Conservation (phyloP, 2,329 filamentous ascomycete species). For the Ceratocystis albifundus region DNA sequence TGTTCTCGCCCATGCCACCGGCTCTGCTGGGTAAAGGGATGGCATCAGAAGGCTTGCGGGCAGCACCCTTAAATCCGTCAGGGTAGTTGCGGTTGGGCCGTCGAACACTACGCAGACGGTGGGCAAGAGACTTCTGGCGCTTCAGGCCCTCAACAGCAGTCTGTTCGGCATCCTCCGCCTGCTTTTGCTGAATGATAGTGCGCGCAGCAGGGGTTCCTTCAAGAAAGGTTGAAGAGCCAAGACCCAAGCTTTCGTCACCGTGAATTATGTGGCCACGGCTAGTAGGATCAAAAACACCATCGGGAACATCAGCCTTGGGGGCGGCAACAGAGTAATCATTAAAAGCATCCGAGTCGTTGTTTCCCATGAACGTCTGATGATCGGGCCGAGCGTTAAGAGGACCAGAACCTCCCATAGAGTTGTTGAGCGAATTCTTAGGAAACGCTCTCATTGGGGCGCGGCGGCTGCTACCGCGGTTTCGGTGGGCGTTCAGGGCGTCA, state of each 20-base stretch:
- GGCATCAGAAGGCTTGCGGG: slow-evolving; percentile 34
- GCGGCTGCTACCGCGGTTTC: slow-evolving; percentile 72
- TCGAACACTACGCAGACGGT: slow-evolving; percentile 78
- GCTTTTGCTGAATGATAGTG: slow-evolving; percentile 62
- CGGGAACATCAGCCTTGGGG: slow-evolving; percentile 27
- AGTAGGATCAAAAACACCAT: slow-evolving; percentile 53
- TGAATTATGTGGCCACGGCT: slow-evolving; percentile 61
- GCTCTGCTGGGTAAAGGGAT: slow-evolving; percentile 21
- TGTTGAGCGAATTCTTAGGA: slow-evolving; percentile 84
- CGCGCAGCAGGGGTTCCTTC: slow-evolving; percentile 84
- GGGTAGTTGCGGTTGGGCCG: slow-evolving; percentile 31
- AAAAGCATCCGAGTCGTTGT: slow-evolving; percentile 71
- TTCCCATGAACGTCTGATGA: slow-evolving; percentile 76
- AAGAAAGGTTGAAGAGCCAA: slow-evolving; percentile 90
- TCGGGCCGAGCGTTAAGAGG: slow-evolving; percentile 73
- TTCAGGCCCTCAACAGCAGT: slow-evolving; percentile 49
- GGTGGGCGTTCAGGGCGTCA: slow-evolving; percentile 88
- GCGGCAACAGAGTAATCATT: slow-evolving; percentile 54
- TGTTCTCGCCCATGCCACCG: slow-evolving; percentile 20
- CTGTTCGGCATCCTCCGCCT: slow-evolving; percentile 56
- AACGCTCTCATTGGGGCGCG: slow-evolving; percentile 94
- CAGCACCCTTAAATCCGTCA: slow-evolving; percentile 36
- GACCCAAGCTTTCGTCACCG: slow-evolving; percentile 67
- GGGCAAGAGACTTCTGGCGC: slow-evolving; percentile 89
- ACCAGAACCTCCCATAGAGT: slow-evolving; percentile 75